phyloP scores from a whole-genome alignment of 2,329 filamentous ascomycete species.

The Diaporthe humulicola region DNA sequence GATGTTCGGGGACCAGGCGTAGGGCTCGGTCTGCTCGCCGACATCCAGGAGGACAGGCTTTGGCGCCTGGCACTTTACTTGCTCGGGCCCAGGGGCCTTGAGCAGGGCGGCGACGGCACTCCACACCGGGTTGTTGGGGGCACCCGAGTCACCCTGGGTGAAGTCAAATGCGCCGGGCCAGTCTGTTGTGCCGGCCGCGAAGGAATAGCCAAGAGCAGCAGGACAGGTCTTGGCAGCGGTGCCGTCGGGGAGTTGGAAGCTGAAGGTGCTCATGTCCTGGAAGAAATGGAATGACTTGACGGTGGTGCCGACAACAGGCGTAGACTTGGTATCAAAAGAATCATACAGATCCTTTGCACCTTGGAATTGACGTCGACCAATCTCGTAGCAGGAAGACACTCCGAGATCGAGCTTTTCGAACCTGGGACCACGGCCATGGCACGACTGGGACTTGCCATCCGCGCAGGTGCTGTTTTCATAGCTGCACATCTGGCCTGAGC shows the following conservation, averaged over 20 bases:
- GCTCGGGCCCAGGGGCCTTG: constrained; percentile 75
- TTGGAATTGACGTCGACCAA: constrained; percentile 75
- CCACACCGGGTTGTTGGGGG: constrained; percentile 85
- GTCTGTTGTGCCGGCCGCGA: constrained; percentile 90
- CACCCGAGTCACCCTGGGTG: constrained; percentile 82
- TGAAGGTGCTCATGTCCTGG: constrained; percentile 80
- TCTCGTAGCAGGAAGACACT: constrained; percentile 81
- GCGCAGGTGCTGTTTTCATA: constrained; percentile 84
- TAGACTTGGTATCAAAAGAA: constrained; percentile 58
- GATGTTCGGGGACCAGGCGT: constrained; percentile 89
- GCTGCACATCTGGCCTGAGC: constrained; percentile 76
- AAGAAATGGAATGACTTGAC: constrained; percentile 87
- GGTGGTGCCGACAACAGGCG: constrained; percentile 70
- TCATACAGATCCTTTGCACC: constrained; percentile 68
- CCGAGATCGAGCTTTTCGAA: constrained; percentile 78
- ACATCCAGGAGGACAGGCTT: constrained; percentile 92
- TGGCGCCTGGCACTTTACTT: constrained; percentile 80
- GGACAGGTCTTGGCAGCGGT: constrained; percentile 81
- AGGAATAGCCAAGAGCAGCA: constrained; percentile 88
- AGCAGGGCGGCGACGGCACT: constrained; percentile 78
- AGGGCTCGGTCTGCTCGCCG: constrained; percentile 80
- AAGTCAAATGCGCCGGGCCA: constrained; percentile 92
- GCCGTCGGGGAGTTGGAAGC: constrained; percentile 80
- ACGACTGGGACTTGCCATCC: constrained; percentile 74
- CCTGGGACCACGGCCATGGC: constrained; percentile 78